A percentile compares a stretch with the other conserved stretches of the same genome.
phyloP scores from a whole-genome alignment of 2,329 filamentous ascomycete species.

The Phaeosphaeriaceae sp. region DNA sequence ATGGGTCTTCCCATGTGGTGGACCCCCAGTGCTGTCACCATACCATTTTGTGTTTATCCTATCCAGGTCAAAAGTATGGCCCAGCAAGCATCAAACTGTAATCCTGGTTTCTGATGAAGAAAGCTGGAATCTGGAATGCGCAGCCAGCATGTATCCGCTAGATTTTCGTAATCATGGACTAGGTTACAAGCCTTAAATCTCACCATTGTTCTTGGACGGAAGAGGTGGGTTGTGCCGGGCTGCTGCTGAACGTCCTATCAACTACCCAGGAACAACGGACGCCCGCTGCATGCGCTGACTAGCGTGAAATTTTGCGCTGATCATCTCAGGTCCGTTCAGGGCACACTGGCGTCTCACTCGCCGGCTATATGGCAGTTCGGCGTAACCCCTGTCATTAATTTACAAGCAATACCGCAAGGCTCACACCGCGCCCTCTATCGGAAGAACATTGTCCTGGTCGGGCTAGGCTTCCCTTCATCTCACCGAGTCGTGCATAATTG shows the following conservation, averaged over 20 bases:
- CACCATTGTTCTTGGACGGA: background rate
- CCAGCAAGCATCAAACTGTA: background rate
- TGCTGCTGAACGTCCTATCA: background rate
- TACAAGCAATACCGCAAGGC: slow-evolving; percentile 11
- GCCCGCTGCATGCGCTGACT: background rate
- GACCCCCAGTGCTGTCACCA: no score
- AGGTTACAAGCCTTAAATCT: background rate
- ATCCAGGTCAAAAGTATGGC: background rate
- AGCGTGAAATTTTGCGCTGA: background rate
- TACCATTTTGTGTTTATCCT: background rate
- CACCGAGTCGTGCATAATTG: background rate
- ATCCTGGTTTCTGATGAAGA: background rate
- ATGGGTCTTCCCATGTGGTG: background rate
- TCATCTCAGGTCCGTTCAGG: background rate
- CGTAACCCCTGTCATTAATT: slow-evolving; percentile 5
- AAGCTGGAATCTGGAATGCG: background rate
- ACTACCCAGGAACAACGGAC: background rate
- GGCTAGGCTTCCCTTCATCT: background rate
- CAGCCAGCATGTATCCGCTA: background rate
- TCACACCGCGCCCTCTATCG: slow-evolving; percentile 2
- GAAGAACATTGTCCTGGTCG: background rate
- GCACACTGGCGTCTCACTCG: background rate
- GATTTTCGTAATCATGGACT: background rate
- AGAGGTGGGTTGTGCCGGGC: background rate
- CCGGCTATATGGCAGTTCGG: background rate